A percentile compares a stretch with the other conserved stretches of the same genome.
Conservation (phyloP, 108 stramenopile species). For the Fistulifera pelliculosa region DNA sequence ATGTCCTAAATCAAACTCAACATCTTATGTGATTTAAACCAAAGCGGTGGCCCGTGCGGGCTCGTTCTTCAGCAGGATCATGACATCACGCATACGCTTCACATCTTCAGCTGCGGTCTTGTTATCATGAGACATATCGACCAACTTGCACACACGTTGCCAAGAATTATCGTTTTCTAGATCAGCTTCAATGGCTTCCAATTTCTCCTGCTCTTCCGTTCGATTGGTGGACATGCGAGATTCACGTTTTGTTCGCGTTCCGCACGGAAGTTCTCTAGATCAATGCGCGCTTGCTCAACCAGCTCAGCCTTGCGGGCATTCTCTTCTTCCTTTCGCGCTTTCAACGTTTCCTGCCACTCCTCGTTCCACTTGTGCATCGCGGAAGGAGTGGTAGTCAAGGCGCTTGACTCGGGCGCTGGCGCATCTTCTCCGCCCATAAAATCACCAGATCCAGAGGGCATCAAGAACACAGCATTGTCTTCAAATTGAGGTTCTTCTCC, state of each 20-base stretch:
- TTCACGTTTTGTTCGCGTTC: constrained; percentile 66
- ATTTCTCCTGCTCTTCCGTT: constrained; percentile 81
- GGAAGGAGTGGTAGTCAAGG: constrained; percentile 16
- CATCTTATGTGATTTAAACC: no score
- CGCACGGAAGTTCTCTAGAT: constrained; percentile 53
- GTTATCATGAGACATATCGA: constrained; percentile 72
- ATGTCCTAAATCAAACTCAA: no score
- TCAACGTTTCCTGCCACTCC: constrained; percentile 70
- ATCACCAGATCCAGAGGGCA: no score
- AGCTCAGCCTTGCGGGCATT: constrained; percentile 59
- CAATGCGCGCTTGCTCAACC: constrained; percentile 47
- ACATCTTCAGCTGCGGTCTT: constrained; percentile 46
- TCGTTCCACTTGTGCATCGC: constrained; percentile 81
- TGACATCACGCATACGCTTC: constrained; percentile 73
- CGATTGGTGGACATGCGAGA: constrained; percentile 76
- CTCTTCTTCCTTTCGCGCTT: constrained; percentile 73
- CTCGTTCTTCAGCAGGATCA: constrained; percentile 85
- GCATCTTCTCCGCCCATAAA: constrained; percentile 14
- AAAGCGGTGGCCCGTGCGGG: constrained; percentile 50
- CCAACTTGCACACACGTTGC: constrained; percentile 83
- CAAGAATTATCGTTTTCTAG: constrained; percentile 85
- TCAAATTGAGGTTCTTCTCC: constrained; percentile 20
- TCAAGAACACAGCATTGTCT: constrained; percentile 9
- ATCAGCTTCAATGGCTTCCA: constrained; percentile 91
- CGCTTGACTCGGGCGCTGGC: not conserved